Evolutionary conservation across 2,329 filamentous ascomycete species (phyloP).

Genomic region (Botrytis elliptica): DNA sequence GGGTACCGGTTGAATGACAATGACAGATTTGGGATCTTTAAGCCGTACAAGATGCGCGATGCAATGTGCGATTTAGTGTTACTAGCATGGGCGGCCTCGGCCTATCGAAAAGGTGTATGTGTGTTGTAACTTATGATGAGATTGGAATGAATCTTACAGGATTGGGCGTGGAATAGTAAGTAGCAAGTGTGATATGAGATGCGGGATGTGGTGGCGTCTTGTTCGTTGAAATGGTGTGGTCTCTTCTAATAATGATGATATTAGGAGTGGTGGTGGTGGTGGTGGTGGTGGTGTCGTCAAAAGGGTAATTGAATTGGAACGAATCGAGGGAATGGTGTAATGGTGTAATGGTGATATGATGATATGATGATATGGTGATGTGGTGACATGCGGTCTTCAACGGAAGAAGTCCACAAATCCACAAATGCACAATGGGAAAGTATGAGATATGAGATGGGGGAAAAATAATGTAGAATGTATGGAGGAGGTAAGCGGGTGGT

Average conservation of each 20-base stretch:
- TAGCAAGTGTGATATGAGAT: neutral
- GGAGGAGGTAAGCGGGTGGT: no score
- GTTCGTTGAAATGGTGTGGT: neutral
- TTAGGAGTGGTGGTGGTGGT: neutral
- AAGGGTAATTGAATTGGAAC: neutral
- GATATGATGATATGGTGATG: neutral
- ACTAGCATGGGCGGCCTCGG: slow-evolving; percentile 17
- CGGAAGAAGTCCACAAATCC: neutral
- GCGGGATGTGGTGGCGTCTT: slow-evolving; percentile 9
- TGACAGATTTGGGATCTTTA: neutral
- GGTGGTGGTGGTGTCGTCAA: neutral
- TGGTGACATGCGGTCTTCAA: slow-evolving; percentile 4
- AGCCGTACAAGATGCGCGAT: slow-evolving; percentile 22
- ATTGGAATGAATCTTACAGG: neutral
- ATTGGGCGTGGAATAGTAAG: neutral
- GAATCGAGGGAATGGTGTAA: neutral
- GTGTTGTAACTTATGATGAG: slow-evolving; percentile 5
- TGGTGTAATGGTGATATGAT: no score
- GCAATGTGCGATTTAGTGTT: slow-evolving; percentile 17
- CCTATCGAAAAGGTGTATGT: slow-evolving; percentile 8
- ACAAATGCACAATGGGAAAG: neutral
- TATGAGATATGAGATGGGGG: neutral
- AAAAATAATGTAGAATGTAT: neutral
- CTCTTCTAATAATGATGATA: neutral
- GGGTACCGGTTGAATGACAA: slow-evolving; percentile 3